phyloP scores from a whole-genome alignment of 495 filamentous ascomycete species.

The Corynascus novoguineensis region DNA sequence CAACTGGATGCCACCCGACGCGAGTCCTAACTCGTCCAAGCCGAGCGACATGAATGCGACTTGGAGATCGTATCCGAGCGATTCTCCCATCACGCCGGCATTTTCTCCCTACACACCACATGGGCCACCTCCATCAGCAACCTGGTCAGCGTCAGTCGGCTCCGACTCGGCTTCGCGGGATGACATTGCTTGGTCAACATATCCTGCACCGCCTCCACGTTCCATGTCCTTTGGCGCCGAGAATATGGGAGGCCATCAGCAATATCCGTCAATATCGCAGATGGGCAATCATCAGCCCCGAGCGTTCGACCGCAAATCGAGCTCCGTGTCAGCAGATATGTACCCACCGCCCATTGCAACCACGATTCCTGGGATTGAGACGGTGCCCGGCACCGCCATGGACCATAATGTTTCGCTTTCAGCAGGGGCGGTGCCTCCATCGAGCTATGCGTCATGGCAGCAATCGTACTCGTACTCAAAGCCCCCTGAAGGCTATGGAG shows the following conservation, averaged over 20 bases:
- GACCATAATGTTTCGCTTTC: constrained; percentile 36
- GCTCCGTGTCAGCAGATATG: constrained; percentile 30
- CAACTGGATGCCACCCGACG: constrained; percentile 41
- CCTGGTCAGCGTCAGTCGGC: constrained; percentile 36
- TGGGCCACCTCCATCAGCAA: constrained; percentile 31
- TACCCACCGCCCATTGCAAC: constrained; percentile 36
- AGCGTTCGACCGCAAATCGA: constrained; percentile 35
- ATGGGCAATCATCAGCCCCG: constrained; percentile 25
- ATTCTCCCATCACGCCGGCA: constrained; percentile 37
- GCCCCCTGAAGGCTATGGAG: constrained; percentile 32
- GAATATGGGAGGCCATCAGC: constrained; percentile 27
- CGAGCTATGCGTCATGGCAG: constrained; percentile 41
- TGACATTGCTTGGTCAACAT: constrained; percentile 36
- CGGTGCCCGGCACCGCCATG: constrained; percentile 30
- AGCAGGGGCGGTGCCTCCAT: constrained; percentile 35
- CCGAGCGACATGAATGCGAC: constrained; percentile 31
- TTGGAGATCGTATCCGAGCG: constrained; percentile 38
- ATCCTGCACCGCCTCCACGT: constrained; percentile 36
- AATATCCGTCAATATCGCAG: constrained; percentile 32
- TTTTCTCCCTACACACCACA: constrained; percentile 40
- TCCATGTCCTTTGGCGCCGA: constrained; percentile 44
- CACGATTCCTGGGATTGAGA: constrained; percentile 36
- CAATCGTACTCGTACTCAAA: constrained; percentile 41
- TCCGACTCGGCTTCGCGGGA: constrained; percentile 30
- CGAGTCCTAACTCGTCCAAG: constrained; percentile 33